Conservation (phyloP, 2,329 filamentous ascomycete genomes). For the Xylaria sp. region DNA sequence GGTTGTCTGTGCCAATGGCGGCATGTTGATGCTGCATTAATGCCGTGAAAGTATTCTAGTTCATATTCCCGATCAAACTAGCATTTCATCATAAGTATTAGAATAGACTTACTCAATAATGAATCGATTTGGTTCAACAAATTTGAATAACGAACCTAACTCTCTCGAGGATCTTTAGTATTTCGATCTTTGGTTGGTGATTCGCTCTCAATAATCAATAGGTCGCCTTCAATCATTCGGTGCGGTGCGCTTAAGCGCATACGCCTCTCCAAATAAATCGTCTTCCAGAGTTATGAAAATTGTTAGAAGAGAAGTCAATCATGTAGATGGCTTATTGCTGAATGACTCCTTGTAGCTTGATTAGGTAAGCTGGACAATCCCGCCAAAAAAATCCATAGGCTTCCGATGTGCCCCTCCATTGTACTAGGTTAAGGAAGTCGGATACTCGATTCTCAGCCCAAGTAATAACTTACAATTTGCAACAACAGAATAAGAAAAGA, state of each 20-base stretch:
- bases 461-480: neutral
- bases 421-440: neutral
- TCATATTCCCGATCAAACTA: neutral
- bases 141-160: neutral
- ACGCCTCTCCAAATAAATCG: too few species aligned
- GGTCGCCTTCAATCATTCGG: too few species aligned
- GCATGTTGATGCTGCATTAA: slow-evolving; percentile 50
- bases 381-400: neutral
- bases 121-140: neutral
- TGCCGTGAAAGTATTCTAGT: neutral
- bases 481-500: neutral
- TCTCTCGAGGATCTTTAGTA: neutral
- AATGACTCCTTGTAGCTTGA: neutral
- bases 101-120: neutral
- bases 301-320: too few species aligned
- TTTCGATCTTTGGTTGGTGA: too few species aligned
- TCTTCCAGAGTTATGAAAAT: too few species aligned
- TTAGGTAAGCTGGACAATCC: slow-evolving; percentile 1
- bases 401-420: slow-evolving; percentile 4
- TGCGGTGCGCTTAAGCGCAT: too few species aligned
- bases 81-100: neutral
- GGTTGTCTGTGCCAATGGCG: slow-evolving; percentile 83
- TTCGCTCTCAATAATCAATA: too few species aligned
- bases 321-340: neutral
- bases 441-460: neutral